Evolutionary conservation across 495 filamentous ascomycete genomes (phyloP).

Genomic region (Glarea lozoyensis): DNA sequence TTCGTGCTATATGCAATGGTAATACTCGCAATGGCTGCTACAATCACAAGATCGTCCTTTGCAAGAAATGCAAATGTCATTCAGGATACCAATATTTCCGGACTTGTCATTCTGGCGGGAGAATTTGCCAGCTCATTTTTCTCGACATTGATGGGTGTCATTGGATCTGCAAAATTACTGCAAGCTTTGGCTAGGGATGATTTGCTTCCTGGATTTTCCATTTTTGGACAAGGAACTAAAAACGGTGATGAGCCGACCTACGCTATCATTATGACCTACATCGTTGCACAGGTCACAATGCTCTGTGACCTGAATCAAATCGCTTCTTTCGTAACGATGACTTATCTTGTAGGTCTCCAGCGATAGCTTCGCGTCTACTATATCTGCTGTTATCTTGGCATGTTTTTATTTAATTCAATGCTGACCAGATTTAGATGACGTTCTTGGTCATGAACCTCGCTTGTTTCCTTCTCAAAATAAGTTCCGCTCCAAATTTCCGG

Average conservation of each 20-base stretch:
- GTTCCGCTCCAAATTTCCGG: conserved; percentile 87
- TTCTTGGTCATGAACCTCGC: conserved; percentile 76
- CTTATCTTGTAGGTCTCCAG: conserved; percentile 72
- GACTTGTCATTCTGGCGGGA: conserved; percentile 64
- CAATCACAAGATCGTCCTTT: conserved; percentile 64
- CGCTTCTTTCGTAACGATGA: conserved; percentile 82
- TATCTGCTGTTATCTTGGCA: too few species aligned
- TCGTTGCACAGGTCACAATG: conserved; percentile 72
- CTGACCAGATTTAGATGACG: conserved; percentile 39
- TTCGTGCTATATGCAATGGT: conserved; percentile 69
- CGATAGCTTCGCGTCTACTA: too few species aligned
- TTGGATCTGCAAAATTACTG: conserved; percentile 79
- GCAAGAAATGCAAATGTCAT: conserved; percentile 71
- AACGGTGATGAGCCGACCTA: conserved; percentile 66
- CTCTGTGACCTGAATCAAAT: conserved; percentile 83
- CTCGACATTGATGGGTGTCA: conserved; percentile 79
- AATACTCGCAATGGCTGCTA: conserved; percentile 72
- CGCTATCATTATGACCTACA: conserved; percentile 69
- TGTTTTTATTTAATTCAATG: background rate
- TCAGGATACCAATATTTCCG: conserved; percentile 66
- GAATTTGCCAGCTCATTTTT: conserved; percentile 80
- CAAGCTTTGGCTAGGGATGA: conserved; percentile 78
- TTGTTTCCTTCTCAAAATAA: conserved; percentile 80
- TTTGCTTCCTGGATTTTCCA: conserved; percentile 63
- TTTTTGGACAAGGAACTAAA: conserved; percentile 70